These are phyloP conservation scores for Sporothrix pseudoabietina DNA, from an alignment of 2,329 filamentous ascomycete species.

Conservation along the genomic window DNA sequence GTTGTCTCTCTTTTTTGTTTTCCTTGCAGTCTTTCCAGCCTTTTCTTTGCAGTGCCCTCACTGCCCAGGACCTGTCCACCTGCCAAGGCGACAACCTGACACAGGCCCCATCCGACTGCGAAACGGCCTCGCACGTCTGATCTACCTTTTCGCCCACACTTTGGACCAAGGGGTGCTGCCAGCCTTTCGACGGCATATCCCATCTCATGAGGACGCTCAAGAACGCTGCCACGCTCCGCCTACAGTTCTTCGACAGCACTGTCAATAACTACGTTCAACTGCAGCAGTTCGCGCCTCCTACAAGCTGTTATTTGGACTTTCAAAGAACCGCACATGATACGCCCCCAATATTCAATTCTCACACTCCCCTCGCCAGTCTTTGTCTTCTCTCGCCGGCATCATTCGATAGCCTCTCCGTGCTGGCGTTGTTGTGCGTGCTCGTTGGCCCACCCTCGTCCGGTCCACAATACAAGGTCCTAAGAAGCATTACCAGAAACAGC, in stretches of 20 bases:
- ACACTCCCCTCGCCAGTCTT: slow-evolving; percentile 24
- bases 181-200: slow-evolving; percentile 2
- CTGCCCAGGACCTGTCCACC: neutral
- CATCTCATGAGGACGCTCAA: neutral
- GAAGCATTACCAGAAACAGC: slow-evolving; percentile 39
- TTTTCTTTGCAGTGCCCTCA: neutral
- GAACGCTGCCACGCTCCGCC: neutral
- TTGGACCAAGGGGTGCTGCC: neutral
- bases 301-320: neutral
- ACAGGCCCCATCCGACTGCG: slow-evolving; percentile 44
- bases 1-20: neutral
- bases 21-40: neutral
- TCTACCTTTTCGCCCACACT: slow-evolving; percentile 29
- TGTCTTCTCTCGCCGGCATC: slow-evolving; percentile 26
- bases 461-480: slow-evolving; percentile 21
- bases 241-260: neutral
- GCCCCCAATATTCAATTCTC: neutral
- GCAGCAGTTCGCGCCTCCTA: neutral
- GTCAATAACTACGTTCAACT: neutral
- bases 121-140: slow-evolving; percentile 53
- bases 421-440: slow-evolving; percentile 11
- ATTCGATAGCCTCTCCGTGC: slow-evolving; percentile 20
- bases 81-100: slow-evolving; percentile 41
- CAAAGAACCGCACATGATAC: neutral
- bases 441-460: slow-evolving; percentile 20